Evolutionary conservation across 257 asterid genomes (phyloP).

Genomic region (Gynochthodes officinalis): DNA sequence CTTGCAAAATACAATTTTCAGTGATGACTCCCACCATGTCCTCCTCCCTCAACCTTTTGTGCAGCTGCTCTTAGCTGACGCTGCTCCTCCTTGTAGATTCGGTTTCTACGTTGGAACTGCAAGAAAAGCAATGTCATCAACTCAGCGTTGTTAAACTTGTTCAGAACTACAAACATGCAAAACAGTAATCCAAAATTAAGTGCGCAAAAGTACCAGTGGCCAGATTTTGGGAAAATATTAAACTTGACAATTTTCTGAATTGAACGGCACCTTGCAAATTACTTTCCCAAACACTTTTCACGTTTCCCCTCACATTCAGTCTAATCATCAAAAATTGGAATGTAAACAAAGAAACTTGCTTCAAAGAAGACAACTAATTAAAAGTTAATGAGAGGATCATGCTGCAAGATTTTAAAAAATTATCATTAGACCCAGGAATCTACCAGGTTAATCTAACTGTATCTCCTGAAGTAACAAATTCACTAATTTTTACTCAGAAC

Average conservation of each 20-base stretch:
- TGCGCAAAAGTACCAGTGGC: not conserved
- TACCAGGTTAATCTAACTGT: not conserved
- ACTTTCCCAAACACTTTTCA: not conserved
- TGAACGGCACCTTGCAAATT: not conserved
- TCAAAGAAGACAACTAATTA: not conserved
- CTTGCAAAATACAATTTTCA: constrained; percentile 23
- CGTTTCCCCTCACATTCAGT: not conserved
- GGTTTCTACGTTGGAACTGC: constrained; percentile 92
- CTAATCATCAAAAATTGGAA: not conserved
- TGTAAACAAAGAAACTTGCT: not conserved
- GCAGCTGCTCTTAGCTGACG: constrained; percentile 86
- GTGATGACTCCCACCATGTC: constrained; percentile 51
- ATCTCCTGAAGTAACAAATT: not conserved
- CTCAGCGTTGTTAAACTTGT: not conserved
- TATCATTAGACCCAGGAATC: not conserved
- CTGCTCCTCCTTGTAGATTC: constrained; percentile 97
- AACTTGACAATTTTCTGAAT: not conserved
- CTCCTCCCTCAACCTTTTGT: constrained; percentile 65
- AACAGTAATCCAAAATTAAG: not conserved
- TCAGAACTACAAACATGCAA: not conserved
- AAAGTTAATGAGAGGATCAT: not conserved
- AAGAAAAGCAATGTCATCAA: constrained; percentile 11
- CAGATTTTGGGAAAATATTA: not conserved
- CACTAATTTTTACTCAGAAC: not conserved
- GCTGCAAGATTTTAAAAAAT: not conserved